These are phyloP conservation scores for Azolla pinnata DNA, from an alignment of 75 land plant genomes.

Conservation along the genomic window DNA sequence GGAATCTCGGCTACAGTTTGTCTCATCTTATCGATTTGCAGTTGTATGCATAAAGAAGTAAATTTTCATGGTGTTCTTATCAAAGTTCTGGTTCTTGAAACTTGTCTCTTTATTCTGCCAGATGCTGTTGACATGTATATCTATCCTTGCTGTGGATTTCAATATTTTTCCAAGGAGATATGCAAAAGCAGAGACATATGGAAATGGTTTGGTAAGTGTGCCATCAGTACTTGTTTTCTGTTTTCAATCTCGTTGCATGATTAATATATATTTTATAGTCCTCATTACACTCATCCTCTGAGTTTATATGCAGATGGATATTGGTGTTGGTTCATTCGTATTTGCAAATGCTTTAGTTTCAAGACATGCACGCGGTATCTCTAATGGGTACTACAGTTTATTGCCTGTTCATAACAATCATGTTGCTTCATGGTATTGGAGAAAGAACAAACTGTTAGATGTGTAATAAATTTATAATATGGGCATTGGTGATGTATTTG, in stretches of 20 bases:
- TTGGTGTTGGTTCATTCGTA: slow-evolving; percentile 95
- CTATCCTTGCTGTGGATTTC: slow-evolving; percentile 93
- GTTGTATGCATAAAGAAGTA: slow-evolving; percentile 32
- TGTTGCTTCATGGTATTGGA: background rate
- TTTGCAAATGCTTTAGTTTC: slow-evolving; percentile 79
- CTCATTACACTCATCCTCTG: background rate
- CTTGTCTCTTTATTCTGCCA: slow-evolving; percentile 20
- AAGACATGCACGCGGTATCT: slow-evolving; percentile 54
- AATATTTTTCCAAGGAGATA: slow-evolving; percentile 81
- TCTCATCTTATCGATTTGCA: slow-evolving; percentile 64
- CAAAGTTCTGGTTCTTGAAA: background rate
- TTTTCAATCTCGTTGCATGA: too few species aligned
- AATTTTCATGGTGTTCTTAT: background rate
- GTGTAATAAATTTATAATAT: too few species aligned
- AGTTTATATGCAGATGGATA: slow-evolving; percentile 67
- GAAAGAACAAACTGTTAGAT: too few species aligned
- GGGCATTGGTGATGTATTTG: too few species aligned
- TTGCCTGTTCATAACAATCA: background rate
- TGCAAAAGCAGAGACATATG: slow-evolving; percentile 95
- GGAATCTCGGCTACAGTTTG: too few species aligned
- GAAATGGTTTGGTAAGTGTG: slow-evolving; percentile 66
- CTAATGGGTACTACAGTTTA: background rate
- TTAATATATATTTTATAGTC: background rate
- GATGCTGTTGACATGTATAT: slow-evolving; percentile 86
- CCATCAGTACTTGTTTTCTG: background rate